Evolutionary conservation across 2,329 filamentous ascomycete species (phyloP).

Genomic region (Neurospora sp.): DNA sequence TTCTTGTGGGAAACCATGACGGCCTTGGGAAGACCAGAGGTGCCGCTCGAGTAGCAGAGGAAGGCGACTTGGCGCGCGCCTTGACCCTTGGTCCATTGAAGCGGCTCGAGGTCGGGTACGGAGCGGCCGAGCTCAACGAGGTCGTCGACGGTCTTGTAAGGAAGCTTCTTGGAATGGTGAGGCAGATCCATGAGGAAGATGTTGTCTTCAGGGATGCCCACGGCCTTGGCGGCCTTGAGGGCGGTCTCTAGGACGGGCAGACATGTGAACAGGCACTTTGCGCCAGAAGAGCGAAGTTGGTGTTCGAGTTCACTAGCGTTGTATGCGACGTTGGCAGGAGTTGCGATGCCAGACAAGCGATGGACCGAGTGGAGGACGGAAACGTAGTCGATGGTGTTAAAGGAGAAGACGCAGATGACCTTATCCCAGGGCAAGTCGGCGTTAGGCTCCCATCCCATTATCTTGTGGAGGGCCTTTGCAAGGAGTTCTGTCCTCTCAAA

Average conservation of each 20-base stretch:
- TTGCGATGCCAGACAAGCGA: slow-evolving; percentile 61
- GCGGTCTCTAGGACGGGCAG: slow-evolving; percentile 54
- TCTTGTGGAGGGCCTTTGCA: slow-evolving; percentile 57
- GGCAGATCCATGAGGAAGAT: slow-evolving; percentile 63
- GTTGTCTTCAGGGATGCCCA: slow-evolving; percentile 50
- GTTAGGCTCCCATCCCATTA: slow-evolving; percentile 61
- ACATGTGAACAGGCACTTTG: slow-evolving; percentile 64
- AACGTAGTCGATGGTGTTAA: slow-evolving; percentile 74
- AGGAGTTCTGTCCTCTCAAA: slow-evolving; percentile 56
- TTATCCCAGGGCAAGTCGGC: slow-evolving; percentile 72
- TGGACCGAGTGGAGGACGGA: slow-evolving; percentile 66
- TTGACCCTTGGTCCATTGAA: slow-evolving; percentile 54
- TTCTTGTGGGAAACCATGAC: slow-evolving; percentile 76
- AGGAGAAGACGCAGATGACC: slow-evolving; percentile 64
- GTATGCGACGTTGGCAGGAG: slow-evolving; percentile 67
- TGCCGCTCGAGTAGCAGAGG: slow-evolving; percentile 72
- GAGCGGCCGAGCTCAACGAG: slow-evolving; percentile 51
- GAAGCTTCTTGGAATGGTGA: slow-evolving; percentile 36
- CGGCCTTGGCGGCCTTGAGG: slow-evolving; percentile 52
- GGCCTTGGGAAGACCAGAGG: slow-evolving; percentile 74
- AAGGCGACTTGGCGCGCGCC: slow-evolving; percentile 61
- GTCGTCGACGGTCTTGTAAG: slow-evolving; percentile 56
- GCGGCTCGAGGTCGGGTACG: slow-evolving; percentile 40
- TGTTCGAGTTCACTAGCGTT: slow-evolving; percentile 59
- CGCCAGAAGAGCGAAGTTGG: slow-evolving; percentile 58